Conservation (phyloP, 2,329 filamentous ascomycete genomes). For the Lojkania enalia region DNA sequence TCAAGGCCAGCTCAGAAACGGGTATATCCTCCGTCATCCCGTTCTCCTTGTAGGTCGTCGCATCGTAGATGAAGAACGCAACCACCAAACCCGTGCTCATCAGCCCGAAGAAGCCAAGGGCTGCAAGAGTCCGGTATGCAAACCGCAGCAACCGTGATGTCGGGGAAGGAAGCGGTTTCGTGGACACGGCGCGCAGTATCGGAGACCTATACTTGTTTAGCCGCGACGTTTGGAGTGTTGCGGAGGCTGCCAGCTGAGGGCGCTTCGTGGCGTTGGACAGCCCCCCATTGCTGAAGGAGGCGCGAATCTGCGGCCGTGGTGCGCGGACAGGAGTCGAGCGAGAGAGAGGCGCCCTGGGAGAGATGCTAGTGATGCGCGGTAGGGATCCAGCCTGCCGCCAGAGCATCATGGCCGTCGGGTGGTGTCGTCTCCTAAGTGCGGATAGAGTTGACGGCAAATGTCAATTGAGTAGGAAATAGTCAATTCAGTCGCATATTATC, state of each 20-base stretch:
- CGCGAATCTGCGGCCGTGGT: slow-evolving; percentile 20
- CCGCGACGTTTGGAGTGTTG: slow-evolving; percentile 22
- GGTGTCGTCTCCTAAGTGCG: slow-evolving; percentile 2
- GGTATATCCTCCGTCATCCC: slow-evolving; percentile 70
- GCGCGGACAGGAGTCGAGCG: slow-evolving; percentile 11
- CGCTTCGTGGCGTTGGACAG: slow-evolving; percentile 25
- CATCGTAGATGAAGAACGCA: slow-evolving; percentile 92
- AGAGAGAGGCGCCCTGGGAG: slow-evolving; percentile 21
- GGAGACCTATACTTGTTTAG: slow-evolving; percentile 21
- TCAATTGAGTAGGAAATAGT: slow-evolving; percentile 18
- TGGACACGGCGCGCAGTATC: slow-evolving; percentile 31
- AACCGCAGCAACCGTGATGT: slow-evolving; percentile 53
- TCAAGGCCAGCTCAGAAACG: slow-evolving; percentile 82
- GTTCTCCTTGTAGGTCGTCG: slow-evolving; percentile 81
- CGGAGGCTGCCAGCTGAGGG: slow-evolving; percentile 24
- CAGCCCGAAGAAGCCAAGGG: slow-evolving; percentile 74
- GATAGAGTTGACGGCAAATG: background rate
- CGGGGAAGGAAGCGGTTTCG: slow-evolving; percentile 35
- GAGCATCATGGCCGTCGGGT: slow-evolving; percentile 28
- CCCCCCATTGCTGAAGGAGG: slow-evolving; percentile 33
- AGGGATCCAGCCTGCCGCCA: slow-evolving; percentile 35
- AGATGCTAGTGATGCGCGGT: slow-evolving; percentile 28
- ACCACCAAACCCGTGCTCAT: slow-evolving; percentile 70
- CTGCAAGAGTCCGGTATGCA: slow-evolving; percentile 70
- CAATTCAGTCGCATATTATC: slow-evolving; percentile 3